These are phyloP conservation scores for Cladophialophora chaetospira DNA, from an alignment of 2,329 filamentous ascomycete genomes.

Conservation along the genomic window DNA sequence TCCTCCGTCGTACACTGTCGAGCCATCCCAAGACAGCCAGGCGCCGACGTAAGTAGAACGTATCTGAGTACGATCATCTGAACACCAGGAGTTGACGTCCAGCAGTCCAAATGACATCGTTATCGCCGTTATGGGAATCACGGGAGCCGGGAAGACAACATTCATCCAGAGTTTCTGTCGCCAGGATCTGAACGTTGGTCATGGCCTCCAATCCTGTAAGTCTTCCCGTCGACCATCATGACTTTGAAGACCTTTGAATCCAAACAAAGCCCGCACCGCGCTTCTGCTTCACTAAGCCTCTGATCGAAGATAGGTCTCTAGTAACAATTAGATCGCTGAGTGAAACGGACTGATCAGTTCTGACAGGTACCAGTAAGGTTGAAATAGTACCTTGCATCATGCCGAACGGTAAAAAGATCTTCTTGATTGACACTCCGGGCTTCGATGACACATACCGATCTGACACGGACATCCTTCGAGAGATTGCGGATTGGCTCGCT, in stretches of 20 bases:
- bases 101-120: neutral
- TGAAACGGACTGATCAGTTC: neutral
- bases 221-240: neutral
- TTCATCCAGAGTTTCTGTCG: neutral
- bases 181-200: neutral
- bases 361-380: neutral
- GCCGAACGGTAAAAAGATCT: neutral
- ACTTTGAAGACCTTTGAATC: neutral
- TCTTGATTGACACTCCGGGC: slow-evolving; percentile 46
- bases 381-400: neutral
- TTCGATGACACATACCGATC: slow-evolving; percentile 44
- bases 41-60: neutral
- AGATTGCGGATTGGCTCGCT: slow-evolving; percentile 39
- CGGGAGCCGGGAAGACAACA: neutral
- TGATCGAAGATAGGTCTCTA: neutral
- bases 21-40: neutral
- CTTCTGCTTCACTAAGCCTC: neutral
- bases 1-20: neutral
- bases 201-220: neutral
- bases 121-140: neutral
- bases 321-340: no score
- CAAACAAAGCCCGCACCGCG: neutral
- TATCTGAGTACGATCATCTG: neutral
- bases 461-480: slow-evolving; percentile 43
- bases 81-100: neutral